A percentile compares a stretch with the other conserved stretches of the same genome.
Conservation (phyloP, 805 yeast species). For the Blastobotrys americana region DNA sequence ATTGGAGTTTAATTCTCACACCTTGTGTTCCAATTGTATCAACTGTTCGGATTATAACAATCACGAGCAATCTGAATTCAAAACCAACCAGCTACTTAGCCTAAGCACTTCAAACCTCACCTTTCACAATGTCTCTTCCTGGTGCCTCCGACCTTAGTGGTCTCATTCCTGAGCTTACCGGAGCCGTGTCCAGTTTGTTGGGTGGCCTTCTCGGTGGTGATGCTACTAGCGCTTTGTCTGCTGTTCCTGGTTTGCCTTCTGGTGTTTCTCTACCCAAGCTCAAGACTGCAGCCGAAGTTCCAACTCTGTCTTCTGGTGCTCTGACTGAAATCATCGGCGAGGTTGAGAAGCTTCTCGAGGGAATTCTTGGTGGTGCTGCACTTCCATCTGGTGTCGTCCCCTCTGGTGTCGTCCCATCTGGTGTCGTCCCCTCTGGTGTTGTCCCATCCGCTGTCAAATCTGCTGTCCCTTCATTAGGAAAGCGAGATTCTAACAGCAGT, state of each 20-base stretch:
- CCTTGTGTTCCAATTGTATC: too few relatives aligned
- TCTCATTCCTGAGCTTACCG: neutral
- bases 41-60: too few relatives aligned
- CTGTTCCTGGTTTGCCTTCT: neutral
- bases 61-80: too few relatives aligned
- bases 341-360: conserved; percentile 35
- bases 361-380: conserved; percentile 37
- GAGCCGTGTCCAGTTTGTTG: neutral
- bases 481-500: neutral
- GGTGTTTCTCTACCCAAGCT: conserved; percentile 16
- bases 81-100: too few relatives aligned
- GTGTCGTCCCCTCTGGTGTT: neutral
- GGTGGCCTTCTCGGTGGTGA: neutral
- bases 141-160: neutral
- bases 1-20: too few relatives aligned
- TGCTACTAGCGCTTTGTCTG: neutral
- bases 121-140: neutral
- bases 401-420: neutral
- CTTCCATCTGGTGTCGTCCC: conserved; percentile 6
- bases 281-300: neutral
- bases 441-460: neutral
- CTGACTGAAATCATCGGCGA: conserved; percentile 34
- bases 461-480: neutral
- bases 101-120: too few relatives aligned
- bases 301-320: neutral